Evolutionary conservation across 257 asterid genomes (phyloP).

Genomic region (Lithospermum erythrorhizon): DNA sequence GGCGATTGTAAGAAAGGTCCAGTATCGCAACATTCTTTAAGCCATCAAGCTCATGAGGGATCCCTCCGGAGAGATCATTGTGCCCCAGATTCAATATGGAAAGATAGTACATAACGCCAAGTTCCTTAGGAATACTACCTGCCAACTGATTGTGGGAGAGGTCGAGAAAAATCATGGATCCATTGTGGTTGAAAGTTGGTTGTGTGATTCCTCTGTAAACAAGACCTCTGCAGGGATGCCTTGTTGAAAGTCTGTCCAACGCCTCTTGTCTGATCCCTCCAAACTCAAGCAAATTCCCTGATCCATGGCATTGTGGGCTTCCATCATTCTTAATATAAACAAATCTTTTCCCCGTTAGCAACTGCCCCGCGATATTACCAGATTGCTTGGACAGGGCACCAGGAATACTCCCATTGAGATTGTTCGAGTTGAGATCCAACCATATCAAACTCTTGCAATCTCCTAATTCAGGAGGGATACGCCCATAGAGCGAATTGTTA

Average conservation of each 20-base stretch:
- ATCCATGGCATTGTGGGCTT: slow-evolving; percentile 73
- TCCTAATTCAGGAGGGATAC: slow-evolving; percentile 71
- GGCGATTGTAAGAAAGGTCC: slow-evolving; percentile 62
- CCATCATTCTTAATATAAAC: slow-evolving; percentile 76
- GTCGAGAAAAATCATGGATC: slow-evolving; percentile 89
- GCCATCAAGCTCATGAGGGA: slow-evolving; percentile 64
- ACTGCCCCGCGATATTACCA: slow-evolving; percentile 56
- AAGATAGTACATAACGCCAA: slow-evolving; percentile 68
- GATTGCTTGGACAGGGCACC: slow-evolving; percentile 65
- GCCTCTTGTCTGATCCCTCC: slow-evolving; percentile 75
- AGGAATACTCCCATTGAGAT: slow-evolving; percentile 62
- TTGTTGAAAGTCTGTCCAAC: slow-evolving; percentile 47
- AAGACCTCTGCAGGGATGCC: slow-evolving; percentile 74
- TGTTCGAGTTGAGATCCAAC: slow-evolving; percentile 80
- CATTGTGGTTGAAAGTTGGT: slow-evolving; percentile 80
- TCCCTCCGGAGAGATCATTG: slow-evolving; percentile 65
- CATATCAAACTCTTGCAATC: slow-evolving; percentile 82
- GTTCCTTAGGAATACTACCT: slow-evolving; percentile 81
- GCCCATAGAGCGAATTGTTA: slow-evolving; percentile 64
- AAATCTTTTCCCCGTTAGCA: slow-evolving; percentile 55
- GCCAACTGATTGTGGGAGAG: slow-evolving; percentile 61
- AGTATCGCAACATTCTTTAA: slow-evolving; percentile 73
- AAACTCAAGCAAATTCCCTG: slow-evolving; percentile 90
- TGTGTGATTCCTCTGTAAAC: slow-evolving; percentile 59
- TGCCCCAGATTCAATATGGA: slow-evolving; percentile 65